phyloP scores from a whole-genome alignment of 2,329 filamentous ascomycete species.

The Atkinsonella hypoxylon region DNA sequence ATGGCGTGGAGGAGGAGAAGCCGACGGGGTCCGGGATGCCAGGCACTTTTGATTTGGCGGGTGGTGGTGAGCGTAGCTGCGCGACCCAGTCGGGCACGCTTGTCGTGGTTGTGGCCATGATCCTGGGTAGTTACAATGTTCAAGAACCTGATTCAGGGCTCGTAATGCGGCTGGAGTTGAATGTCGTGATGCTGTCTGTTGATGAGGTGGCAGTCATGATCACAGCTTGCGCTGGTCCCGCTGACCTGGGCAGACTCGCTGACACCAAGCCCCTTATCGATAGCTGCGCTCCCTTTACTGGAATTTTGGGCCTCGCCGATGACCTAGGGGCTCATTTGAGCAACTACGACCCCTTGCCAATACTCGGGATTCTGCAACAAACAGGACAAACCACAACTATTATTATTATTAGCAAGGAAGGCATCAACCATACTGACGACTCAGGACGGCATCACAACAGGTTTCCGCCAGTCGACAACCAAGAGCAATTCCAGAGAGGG shows the following conservation, averaged over 20 bases:
- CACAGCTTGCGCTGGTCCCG: not conserved
- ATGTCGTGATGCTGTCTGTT: not conserved
- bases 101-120: slow-evolving; percentile 22
- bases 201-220: not conserved
- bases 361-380: not conserved
- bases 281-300: not conserved
- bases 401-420: too few relatives aligned
- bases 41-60: slow-evolving; percentile 50
- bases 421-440: too few relatives aligned
- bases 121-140: not conserved
- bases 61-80: slow-evolving; percentile 61
- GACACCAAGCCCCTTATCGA: slow-evolving; percentile 2
- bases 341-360: slow-evolving; percentile 3
- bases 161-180: not conserved
- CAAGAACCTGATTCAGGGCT: not conserved
- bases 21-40: slow-evolving; percentile 78
- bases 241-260: not conserved
- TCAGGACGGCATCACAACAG: not conserved
- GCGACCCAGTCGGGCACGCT: slow-evolving; percentile 64
- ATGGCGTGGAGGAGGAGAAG: slow-evolving; percentile 50
- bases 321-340: not conserved
- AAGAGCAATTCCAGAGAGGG: not conserved
- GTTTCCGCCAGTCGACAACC: not conserved
- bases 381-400: too few relatives aligned
- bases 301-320: not conserved